Evolutionary conservation across 2,329 filamentous ascomycete genomes (phyloP).

Genomic region (Trichoderma gracile): DNA sequence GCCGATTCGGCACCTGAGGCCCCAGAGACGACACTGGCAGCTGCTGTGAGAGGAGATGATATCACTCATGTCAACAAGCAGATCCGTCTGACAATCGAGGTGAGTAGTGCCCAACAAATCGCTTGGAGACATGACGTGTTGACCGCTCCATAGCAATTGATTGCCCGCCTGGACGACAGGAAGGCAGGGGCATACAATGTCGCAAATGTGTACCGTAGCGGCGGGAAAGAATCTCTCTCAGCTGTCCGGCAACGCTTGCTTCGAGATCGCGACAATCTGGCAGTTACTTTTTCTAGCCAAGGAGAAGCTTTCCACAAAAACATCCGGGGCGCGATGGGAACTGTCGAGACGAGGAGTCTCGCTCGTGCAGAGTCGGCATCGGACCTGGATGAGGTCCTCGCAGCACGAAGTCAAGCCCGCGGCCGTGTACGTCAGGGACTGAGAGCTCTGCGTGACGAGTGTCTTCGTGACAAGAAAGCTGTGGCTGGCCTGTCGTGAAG

Average conservation of each 20-base stretch:
- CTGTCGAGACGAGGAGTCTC: conserved; percentile 24
- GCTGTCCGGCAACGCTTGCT: conserved; percentile 31
- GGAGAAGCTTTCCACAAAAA: conserved; percentile 27
- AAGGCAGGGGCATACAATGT: conserved; percentile 30
- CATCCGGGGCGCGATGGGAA: conserved; percentile 19
- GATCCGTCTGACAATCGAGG: conserved; percentile 30
- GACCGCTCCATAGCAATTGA: conserved; percentile 29
- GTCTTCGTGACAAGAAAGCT: background rate
- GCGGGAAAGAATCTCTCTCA: conserved; percentile 29
- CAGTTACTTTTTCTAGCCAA: conserved; percentile 30
- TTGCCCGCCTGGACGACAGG: conserved; percentile 31
- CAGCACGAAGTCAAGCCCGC: conserved; percentile 29
- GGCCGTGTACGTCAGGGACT: conserved; percentile 29
- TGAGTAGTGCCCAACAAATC: conserved; percentile 26
- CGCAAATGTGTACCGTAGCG: conserved; percentile 31
- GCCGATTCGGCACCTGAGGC: background rate
- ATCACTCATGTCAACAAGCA: background rate
- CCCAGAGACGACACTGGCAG: background rate
- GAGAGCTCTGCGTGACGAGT: conserved; percentile 29
- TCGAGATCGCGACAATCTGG: conserved; percentile 29
- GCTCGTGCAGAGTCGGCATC: conserved; percentile 15
- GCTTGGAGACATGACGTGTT: background rate
- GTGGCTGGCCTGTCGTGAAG: too few relatives aligned
- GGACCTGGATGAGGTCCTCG: conserved; percentile 26
- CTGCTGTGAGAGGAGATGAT: background rate